Conservation (phyloP, 2,329 filamentous ascomycete genomes). For the Neofusicoccum sp. region DNA sequence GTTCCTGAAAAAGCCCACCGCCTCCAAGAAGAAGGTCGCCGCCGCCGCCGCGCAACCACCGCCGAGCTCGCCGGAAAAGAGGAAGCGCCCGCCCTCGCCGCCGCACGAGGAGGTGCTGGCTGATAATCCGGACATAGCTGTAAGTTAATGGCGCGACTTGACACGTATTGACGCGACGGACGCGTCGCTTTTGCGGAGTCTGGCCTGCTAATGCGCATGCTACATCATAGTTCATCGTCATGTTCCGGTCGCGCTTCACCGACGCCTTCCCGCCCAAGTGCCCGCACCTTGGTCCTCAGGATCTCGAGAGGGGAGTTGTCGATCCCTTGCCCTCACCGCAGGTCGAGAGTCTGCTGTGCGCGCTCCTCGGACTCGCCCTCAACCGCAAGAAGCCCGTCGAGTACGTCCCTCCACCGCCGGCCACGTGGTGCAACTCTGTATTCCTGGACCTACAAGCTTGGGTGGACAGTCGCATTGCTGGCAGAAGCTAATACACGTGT, state of each 20-base stretch:
- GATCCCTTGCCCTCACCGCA: constrained; percentile 77
- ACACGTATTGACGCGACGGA: constrained; percentile 33
- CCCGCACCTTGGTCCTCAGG: constrained; percentile 88
- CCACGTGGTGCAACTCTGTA: neutral
- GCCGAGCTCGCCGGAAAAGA: constrained; percentile 50
- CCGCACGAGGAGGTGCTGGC: constrained; percentile 86
- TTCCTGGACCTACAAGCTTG: neutral
- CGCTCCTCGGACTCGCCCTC: constrained; percentile 79
- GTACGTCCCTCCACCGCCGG: constrained; percentile 57
- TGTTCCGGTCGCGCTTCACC: constrained; percentile 92
- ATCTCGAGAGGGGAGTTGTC: constrained; percentile 83
- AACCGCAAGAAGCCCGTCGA: constrained; percentile 99
- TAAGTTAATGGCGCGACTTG: constrained; percentile 56
- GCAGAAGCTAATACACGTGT: constrained; percentile 32
- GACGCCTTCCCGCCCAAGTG: constrained; percentile 86
- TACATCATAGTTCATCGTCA: constrained; percentile 80
- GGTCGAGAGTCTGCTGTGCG: constrained; percentile 85
- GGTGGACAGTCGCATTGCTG: neutral
- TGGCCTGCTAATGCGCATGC: constrained; percentile 28
- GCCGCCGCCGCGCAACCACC: constrained; percentile 41
- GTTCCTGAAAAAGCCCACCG: constrained; percentile 25
- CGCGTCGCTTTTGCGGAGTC: constrained; percentile 14
- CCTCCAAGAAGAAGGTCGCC: constrained; percentile 32
- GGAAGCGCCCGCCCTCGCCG: constrained; percentile 82
- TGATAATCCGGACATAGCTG: constrained; percentile 88